A percentile compares a stretch with the other conserved stretches of the same genome.
These are phyloP conservation scores for Hypoxylon sp. DNA, from an alignment of 2,329 filamentous ascomycete genomes.

Conservation along the genomic window DNA sequence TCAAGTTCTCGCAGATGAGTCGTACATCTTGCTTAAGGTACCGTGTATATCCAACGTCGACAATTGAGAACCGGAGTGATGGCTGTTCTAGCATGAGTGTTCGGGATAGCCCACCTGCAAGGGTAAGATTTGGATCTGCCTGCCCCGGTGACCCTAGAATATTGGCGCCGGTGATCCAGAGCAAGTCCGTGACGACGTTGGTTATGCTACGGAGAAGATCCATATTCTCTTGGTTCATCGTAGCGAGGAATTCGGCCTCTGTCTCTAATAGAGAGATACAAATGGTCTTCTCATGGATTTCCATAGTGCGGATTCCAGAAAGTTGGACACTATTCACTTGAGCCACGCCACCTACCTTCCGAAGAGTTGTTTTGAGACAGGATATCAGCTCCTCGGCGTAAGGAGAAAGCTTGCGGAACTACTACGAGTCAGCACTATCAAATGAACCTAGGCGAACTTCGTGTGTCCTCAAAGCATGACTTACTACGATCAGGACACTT, in stretches of 20 bases:
- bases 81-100: slow-evolving; percentile 46
- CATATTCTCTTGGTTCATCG: slow-evolving; percentile 33
- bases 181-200: slow-evolving; percentile 25
- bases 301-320: neutral
- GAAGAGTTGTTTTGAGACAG: slow-evolving; percentile 1
- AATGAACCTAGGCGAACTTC: neutral
- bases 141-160: slow-evolving; percentile 20
- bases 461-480: neutral
- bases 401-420: slow-evolving; percentile 9
- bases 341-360: slow-evolving; percentile 8
- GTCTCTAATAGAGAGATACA: slow-evolving; percentile 38
- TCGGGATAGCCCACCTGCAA: slow-evolving; percentile 39
- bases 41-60: slow-evolving; percentile 29
- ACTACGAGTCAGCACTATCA: neutral
- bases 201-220: slow-evolving; percentile 37
- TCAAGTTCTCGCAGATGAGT: slow-evolving; percentile 10
- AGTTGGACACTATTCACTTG: slow-evolving; percentile 5
- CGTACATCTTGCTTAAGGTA: neutral
- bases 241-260: slow-evolving; percentile 36
- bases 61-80: slow-evolving; percentile 14
- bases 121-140: slow-evolving; percentile 34
- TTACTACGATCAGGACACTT: slow-evolving; percentile 27
- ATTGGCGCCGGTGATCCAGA: slow-evolving; percentile 41
- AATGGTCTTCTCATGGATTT: neutral
- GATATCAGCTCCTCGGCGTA: neutral